Percentiles rank a stretch among this genome's conserved stretches.
These are phyloP conservation scores for Penicillium ucsense DNA, from an alignment of 495 filamentous ascomycete genomes.

Conservation along the genomic window DNA sequence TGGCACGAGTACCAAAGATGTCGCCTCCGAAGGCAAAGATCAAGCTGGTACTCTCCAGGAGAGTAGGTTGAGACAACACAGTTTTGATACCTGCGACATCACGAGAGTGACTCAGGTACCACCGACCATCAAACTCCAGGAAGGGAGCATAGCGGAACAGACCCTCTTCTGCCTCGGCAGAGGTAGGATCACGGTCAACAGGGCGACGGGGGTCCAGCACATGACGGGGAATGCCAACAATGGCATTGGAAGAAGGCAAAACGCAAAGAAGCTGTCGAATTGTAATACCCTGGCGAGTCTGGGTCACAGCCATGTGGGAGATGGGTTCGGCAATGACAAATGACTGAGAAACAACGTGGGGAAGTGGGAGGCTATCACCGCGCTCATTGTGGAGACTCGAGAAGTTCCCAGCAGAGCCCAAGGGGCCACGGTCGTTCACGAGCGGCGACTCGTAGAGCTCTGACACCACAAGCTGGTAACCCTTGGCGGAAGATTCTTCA, in stretches of 20 bases:
- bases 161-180: conserved; percentile 74
- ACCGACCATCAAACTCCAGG: conserved; percentile 77
- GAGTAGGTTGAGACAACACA: conserved; percentile 61
- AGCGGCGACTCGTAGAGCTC: conserved; percentile 82
- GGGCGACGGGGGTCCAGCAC: conserved; percentile 83
- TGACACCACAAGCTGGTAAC: conserved; percentile 77
- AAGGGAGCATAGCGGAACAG: conserved; percentile 63
- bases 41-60: conserved; percentile 88
- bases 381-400: conserved; percentile 52
- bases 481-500: conserved; percentile 51
- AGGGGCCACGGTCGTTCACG: conserved; percentile 75
- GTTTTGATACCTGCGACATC: conserved; percentile 67
- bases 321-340: conserved; percentile 72
- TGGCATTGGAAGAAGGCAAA: conserved; percentile 56
- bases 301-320: conserved; percentile 69
- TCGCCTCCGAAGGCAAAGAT: conserved; percentile 84
- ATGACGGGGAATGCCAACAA: conserved; percentile 68
- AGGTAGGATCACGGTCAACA: conserved; percentile 70
- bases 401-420: conserved; percentile 58
- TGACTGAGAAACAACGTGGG: conserved; percentile 66
- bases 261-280: conserved; percentile 71
- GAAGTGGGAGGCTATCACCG: conserved; percentile 35
- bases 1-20: conserved; percentile 75
- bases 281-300: conserved; percentile 90
- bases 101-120: conserved; percentile 70